Base-by-base conservation (phyloP, 805 yeast species). In the Blastobotrys parvus region DNA sequence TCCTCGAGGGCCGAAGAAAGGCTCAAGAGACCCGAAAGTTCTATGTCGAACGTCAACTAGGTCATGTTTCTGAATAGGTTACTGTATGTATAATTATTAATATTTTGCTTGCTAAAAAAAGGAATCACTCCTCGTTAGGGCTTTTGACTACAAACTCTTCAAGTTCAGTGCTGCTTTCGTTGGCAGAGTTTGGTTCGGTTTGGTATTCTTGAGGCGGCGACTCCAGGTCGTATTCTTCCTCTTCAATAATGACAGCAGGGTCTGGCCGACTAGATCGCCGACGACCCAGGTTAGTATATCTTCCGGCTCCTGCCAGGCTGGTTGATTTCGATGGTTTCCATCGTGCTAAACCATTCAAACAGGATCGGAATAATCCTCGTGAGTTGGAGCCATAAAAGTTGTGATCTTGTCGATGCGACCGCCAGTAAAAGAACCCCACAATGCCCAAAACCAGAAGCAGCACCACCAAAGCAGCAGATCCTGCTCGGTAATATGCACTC, bases 1-100 rank as follows among this genome's bases (percentile, higher is more conserved):
- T 82, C 58, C 73, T 89, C 15, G 89, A 83, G 56, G 97, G 94
- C 21, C 78, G 94, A 65, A 81, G 97, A 68, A 78, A 94, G 63
- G 94, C 95, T 3, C 71, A 71, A 44, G 94, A 81, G 40, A 85
- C 94, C 17, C 89, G 92, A 22, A 67, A 70, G 39, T 82, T 77
- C 59, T 85, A 71, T 13, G 64, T 62, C 42, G 75, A 70, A 49
- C 50, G 72, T 44, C 70, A 65, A 51, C 29, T 55, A 48, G 47
- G 46, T n/a, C 38, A 20, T 25, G 11, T 25, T 8, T 25, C 29
- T 7, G 29, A 25, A 25, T 25, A 25, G 29, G 7, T 25, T 8
- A 8, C 11, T 25, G 10, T 8, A 25, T 7, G 11, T 25, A 8
- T 25, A 11, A 25, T 25, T 25, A 7, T 25, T n/a, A n/a, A n/a